A percentile compares a stretch with the other conserved stretches of the same genome.
Evolutionary conservation across 2,329 filamentous ascomycete species (phyloP).

Genomic region (Verticillium nubilum): DNA sequence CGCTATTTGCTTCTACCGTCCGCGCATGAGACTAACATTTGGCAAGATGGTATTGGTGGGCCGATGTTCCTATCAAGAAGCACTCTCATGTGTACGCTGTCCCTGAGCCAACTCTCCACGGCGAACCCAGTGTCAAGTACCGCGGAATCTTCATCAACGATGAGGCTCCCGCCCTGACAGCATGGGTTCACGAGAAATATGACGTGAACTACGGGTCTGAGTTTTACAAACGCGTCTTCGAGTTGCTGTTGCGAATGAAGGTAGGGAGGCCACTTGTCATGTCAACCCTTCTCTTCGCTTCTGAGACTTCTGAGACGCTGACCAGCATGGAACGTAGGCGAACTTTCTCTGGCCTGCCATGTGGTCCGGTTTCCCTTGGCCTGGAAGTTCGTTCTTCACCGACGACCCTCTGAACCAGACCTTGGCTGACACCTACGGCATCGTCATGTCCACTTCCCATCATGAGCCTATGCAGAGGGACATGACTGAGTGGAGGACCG

Average conservation of each 20-base stretch:
- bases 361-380: slow-evolving; percentile 48
- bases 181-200: slow-evolving; percentile 48
- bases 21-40: not conserved
- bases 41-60: slow-evolving; percentile 50
- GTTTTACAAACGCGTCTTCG: slow-evolving; percentile 59
- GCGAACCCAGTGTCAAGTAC: slow-evolving; percentile 52
- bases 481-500: slow-evolving; percentile 40
- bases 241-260: slow-evolving; percentile 53
- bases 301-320: not conserved
- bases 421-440: slow-evolving; percentile 56
- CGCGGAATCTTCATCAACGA: slow-evolving; percentile 60
- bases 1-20: not conserved
- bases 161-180: slow-evolving; percentile 52
- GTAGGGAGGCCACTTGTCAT: not conserved
- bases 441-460: slow-evolving; percentile 60
- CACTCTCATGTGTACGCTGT: slow-evolving; percentile 45
- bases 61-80: slow-evolving; percentile 46
- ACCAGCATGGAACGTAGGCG: slow-evolving; percentile 24
- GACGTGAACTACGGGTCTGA: slow-evolving; percentile 44
- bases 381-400: slow-evolving; percentile 53
- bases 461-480: slow-evolving; percentile 61
- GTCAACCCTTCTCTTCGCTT: not conserved
- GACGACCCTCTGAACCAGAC: slow-evolving; percentile 55
- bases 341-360: slow-evolving; percentile 66
- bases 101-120: slow-evolving; percentile 38